Conservation (phyloP, 495 filamentous ascomycete species). For the Aspergillus coremiiformis region DNA sequence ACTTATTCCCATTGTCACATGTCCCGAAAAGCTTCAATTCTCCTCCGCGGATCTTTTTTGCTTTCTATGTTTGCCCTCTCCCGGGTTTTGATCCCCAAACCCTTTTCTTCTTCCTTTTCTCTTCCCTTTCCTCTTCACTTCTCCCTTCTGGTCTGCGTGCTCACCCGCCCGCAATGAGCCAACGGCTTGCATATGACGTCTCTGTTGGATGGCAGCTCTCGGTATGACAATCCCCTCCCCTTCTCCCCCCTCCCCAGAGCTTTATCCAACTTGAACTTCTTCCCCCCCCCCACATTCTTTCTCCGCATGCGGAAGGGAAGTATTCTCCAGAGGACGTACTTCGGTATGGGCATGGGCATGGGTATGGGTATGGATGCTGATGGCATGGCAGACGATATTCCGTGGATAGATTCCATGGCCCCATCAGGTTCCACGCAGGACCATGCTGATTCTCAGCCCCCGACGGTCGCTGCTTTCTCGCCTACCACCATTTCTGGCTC, state of each 20-base stretch:
- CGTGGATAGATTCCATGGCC: slow-evolving; percentile 58
- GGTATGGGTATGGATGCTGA: slow-evolving; percentile 19
- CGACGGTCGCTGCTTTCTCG: slow-evolving; percentile 80
- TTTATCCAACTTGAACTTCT: slow-evolving; percentile 5
- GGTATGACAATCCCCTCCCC: slow-evolving; percentile 38
- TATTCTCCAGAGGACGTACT: too few relatives aligned
- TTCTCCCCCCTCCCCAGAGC: neutral
- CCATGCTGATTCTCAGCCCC: slow-evolving; percentile 46
- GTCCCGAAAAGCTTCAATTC: slow-evolving; percentile 19
- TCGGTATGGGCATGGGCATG: too few relatives aligned
- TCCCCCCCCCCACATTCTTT: neutral
- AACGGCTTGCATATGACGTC: slow-evolving; percentile 30
- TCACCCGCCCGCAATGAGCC: slow-evolving; percentile 27
- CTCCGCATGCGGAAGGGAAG: neutral
- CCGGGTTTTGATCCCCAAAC: neutral
- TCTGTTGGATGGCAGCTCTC: slow-evolving; percentile 57
- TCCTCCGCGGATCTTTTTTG: slow-evolving; percentile 11
- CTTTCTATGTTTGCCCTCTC: too few relatives aligned
- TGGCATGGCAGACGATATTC: slow-evolving; percentile 44
- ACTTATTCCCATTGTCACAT: slow-evolving; percentile 12
- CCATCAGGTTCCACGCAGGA: slow-evolving; percentile 36
- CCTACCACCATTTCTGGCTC: slow-evolving; percentile 65
- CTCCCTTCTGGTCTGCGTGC: neutral
- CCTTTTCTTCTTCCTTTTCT: neutral
- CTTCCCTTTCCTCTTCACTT: slow-evolving; percentile 5